Evolutionary conservation across 768 basidiomycete species (phyloP), one percentile per base, ranked within the genome.

Genomic region (Naganishia friedmannii): DNA sequence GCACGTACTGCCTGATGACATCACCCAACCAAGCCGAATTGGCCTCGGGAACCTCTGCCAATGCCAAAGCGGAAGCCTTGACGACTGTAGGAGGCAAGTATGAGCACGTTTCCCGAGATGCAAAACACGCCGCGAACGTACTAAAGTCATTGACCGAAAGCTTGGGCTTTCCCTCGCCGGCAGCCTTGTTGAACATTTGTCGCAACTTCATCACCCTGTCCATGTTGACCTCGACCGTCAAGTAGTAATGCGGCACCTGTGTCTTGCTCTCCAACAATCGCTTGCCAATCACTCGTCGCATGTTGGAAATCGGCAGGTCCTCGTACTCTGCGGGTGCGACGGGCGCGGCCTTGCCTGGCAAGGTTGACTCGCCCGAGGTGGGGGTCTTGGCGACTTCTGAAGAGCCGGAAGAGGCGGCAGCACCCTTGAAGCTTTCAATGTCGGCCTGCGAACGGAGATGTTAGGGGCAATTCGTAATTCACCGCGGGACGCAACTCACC

Each of bases 11-110:
- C 83, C 96, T 85, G 82, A 99, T 95, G 69, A 88, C 86, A 73
- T 99, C 95, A 73, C 94, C 94, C 71, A 97, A 82, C 96, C 95
- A 98, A 15, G 94, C 93, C 65, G 93, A 92, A 85, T 99, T 99
- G 74, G 89, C 94, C 80, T 98, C 96, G 55, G 96, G 96, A 34
- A 98, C 94, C 77, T 98, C 96, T 53, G 87, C 86, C 60, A 98
- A 85, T 1, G 96, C 94, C 76, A 92, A 90, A 10, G 90, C 88
- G 37, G 90, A 88, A 5, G 93, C 96, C 83, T 99, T 99, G 78
- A 98, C 88, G 77, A 99, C 80, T 81, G 56, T 42, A 66, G 37
- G 26, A 1, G 19, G 31, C 21, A 21, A 45, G 42, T 45, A 26
- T 32, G 29, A 45, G 48, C 28, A 19, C 48, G 15, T 9, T 12